Evolutionary conservation across 768 basidiomycete genomes (phyloP).

Genomic region (Trametes cingulata): DNA sequence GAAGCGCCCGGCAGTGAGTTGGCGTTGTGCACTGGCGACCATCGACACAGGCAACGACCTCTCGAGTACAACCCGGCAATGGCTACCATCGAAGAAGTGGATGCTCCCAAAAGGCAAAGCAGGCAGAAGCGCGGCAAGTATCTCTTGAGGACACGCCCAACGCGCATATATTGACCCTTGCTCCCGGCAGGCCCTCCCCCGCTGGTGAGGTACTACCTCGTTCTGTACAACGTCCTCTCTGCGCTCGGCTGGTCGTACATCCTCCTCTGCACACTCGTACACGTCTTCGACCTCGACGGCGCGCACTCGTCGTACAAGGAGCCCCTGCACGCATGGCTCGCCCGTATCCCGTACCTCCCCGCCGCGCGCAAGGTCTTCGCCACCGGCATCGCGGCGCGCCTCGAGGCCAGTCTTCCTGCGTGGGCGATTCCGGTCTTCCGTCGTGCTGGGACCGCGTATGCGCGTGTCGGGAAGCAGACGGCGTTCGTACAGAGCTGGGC

Average conservation of each 20-base stretch:
- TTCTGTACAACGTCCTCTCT: constrained; percentile 77
- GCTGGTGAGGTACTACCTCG: constrained; percentile 57
- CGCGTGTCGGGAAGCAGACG: constrained; percentile 59
- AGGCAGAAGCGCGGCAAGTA: constrained; percentile 7
- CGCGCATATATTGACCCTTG: background rate
- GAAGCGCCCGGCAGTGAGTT: constrained; percentile 6
- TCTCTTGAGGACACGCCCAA: background rate
- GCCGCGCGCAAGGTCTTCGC: constrained; percentile 4
- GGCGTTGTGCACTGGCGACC: constrained; percentile 3
- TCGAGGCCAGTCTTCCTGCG: constrained; percentile 34
- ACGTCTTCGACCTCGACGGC: constrained; percentile 36
- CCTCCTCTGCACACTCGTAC: constrained; percentile 54
- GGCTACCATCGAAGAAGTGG: constrained; percentile 25
- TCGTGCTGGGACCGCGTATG: constrained; percentile 58
- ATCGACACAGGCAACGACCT: background rate
- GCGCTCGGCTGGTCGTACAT: constrained; percentile 75
- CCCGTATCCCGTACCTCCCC: constrained; percentile 16
- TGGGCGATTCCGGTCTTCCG: constrained; percentile 45
- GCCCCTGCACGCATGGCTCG: constrained; percentile 9
- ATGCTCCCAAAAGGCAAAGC: constrained; percentile 7
- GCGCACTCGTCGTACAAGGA: constrained; percentile 1
- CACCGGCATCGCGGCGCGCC: background rate
- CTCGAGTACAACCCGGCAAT: constrained; percentile 16
- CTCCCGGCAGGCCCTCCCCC: constrained; percentile 20
- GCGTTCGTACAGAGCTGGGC: constrained; percentile 84